Evolutionary conservation across 306 rosid species (phyloP), one percentile per base, ranked within the genome.

Genomic region (Sesbania bispinosa): DNA sequence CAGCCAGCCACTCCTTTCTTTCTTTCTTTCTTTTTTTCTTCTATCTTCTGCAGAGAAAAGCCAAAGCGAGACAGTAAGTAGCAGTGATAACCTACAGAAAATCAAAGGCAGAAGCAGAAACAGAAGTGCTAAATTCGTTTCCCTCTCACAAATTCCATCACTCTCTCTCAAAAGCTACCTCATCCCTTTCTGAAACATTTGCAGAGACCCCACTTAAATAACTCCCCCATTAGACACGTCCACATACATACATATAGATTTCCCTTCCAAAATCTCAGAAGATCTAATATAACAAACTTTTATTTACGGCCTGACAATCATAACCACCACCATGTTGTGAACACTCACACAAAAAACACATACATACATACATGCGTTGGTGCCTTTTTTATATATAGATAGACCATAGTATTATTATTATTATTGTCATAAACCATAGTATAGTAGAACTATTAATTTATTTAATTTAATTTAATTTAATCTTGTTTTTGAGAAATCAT

Each of bases 181-280:
- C n/a, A n/a, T 21, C 14, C 30, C 75, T 23, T 73, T 79, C 87
- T 77, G 80, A 66, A 71, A 65, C 47, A 74, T 69, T 67, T 80
- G 76, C 88, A 85, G 86, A 82, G 71, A 82, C 83, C 87, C 85
- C 88, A 79, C 88, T 42, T 36, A 24, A 18, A 5, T 32, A 29
- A 7, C 60, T 41, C 67, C 78, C 75, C n/a, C 74, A 77, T 75
- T 73, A n/a, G n/a, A n/a, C n/a, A n/a, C n/a, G n/a, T n/a, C n/a
- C n/a, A n/a, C n/a, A n/a, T n/a, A n/a, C n/a, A 61, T 18, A 58
- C 14, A 58, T 88, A 82, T 48, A 36, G 3, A 9, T 10, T 36
- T 36, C 13, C 42, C 78, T 61, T 57, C 43, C 73, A 26, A 41
- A 26, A 9, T 39, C 62, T 33, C 70, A 20, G 46, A 58, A 51